Evolutionary conservation across 2,329 filamentous ascomycete genomes (phyloP).

Genomic region (Penicillium hordei): DNA sequence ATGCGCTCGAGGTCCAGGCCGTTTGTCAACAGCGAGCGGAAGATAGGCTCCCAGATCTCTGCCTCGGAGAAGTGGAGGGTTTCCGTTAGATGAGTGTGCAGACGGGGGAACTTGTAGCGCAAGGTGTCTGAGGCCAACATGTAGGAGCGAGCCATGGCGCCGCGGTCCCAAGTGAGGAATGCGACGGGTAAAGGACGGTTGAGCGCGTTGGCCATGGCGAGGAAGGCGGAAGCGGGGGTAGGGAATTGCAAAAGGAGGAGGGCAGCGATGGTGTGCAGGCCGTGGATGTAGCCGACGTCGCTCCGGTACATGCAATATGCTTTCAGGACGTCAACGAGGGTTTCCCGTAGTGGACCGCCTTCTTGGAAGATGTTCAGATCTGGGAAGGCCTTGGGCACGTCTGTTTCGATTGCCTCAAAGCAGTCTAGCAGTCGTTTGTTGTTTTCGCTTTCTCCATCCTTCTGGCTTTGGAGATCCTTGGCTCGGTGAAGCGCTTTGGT

Average conservation of each 20-base stretch:
- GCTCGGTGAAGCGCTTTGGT: constrained; percentile 58
- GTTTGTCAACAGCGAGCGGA: constrained; percentile 54
- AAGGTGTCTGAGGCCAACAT: constrained; percentile 56
- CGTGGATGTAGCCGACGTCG: constrained; percentile 61
- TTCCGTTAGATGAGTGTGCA: constrained; percentile 54
- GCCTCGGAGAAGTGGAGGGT: constrained; percentile 42
- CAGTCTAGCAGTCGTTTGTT: constrained; percentile 51
- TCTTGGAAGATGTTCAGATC: constrained; percentile 59
- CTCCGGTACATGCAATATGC: constrained; percentile 64
- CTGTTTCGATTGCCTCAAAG: constrained; percentile 55
- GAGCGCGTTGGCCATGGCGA: constrained; percentile 60
- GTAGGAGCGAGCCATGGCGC: constrained; percentile 58
- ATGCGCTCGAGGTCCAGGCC: constrained; percentile 54
- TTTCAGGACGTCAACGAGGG: constrained; percentile 59
- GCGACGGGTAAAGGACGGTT: constrained; percentile 62
- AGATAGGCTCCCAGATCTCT: constrained; percentile 55
- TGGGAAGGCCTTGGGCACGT: constrained; percentile 57
- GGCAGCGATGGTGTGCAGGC: constrained; percentile 60
- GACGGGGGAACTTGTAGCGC: constrained; percentile 57
- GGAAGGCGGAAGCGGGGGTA: constrained; percentile 55
- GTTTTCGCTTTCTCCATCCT: constrained; percentile 45
- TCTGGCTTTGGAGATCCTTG: constrained; percentile 47
- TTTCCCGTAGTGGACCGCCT: constrained; percentile 55
- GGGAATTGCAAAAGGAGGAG: constrained; percentile 59
- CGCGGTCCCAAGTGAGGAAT: constrained; percentile 59